These are phyloP conservation scores for Phaffomyces antillensis DNA, from an alignment of 805 yeast genomes.

Conservation along the genomic window DNA sequence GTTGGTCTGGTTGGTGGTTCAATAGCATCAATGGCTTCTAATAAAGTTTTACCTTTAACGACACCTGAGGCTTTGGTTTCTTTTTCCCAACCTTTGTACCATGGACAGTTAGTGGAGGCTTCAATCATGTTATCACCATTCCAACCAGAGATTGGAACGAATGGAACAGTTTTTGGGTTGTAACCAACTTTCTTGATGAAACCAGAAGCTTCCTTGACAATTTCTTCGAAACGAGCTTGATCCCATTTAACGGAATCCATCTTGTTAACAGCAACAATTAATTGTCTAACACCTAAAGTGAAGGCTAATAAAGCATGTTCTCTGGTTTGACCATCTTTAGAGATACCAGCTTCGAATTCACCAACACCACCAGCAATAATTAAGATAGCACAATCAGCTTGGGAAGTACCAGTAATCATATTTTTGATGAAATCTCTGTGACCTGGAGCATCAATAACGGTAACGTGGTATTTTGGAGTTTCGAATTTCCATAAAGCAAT, in stretches of 20 bases:
- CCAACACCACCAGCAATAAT: constrained; percentile 91
- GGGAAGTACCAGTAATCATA: constrained; percentile 94
- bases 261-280: constrained; percentile 89
- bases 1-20: constrained; percentile 82
- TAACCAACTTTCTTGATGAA: constrained; percentile 84
- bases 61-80: constrained; percentile 71
- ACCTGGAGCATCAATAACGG: constrained; percentile 93
- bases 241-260: constrained; percentile 90
- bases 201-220: constrained; percentile 70
- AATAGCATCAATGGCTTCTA: constrained; percentile 83
- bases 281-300: constrained; percentile 86
- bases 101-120: constrained; percentile 72
- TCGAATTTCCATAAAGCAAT: constrained; percentile 83
- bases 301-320: constrained; percentile 88
- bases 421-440: constrained; percentile 96
- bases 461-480: constrained; percentile 89
- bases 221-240: constrained; percentile 73
- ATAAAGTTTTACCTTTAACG: constrained; percentile 72
- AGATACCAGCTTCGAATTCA: constrained; percentile 95
- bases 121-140: constrained; percentile 93
- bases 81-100: constrained; percentile 92
- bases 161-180: constrained; percentile 85
- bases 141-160: constrained; percentile 92
- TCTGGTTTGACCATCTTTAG: constrained; percentile 94
- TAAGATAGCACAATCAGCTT: constrained; percentile 89